phyloP scores from a whole-genome alignment of 495 filamentous ascomycete species.

The Penicillium argentinense region DNA sequence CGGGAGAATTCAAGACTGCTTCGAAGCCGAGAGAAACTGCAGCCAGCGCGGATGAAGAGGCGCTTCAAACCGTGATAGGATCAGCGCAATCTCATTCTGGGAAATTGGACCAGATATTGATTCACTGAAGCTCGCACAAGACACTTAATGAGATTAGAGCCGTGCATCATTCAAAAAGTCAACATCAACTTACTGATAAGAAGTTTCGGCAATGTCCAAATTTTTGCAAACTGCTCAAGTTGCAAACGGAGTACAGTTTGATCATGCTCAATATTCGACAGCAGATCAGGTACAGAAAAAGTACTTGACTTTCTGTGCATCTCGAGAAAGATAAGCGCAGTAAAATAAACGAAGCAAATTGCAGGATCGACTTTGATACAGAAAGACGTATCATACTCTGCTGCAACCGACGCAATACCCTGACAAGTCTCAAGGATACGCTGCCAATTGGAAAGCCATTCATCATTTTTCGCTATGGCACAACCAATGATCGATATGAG shows the following conservation, averaged over 20 bases:
- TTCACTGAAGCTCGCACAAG: conserved; percentile 13
- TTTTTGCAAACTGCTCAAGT: conserved; percentile 11
- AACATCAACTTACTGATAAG: conserved; percentile 9
- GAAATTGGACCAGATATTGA: conserved; percentile 7
- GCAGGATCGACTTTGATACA: conserved; percentile 20
- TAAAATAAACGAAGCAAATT: conserved; percentile 15
- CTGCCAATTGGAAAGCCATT: conserved; percentile 15
- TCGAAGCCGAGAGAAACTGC: conserved; percentile 9
- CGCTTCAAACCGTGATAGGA: conserved; percentile 15
- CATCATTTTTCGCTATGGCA: neutral
- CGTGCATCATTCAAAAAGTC: neutral
- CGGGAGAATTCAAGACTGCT: too few relatives aligned
- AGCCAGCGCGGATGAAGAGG: conserved; percentile 15
- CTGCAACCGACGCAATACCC: conserved; percentile 10
- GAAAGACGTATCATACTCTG: conserved; percentile 18
- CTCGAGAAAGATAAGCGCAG: conserved; percentile 16
- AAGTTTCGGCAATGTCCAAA: conserved; percentile 16
- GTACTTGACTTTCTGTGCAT: conserved; percentile 14
- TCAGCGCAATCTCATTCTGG: conserved; percentile 2
- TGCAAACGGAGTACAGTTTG: conserved; percentile 12
- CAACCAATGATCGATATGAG: conserved; percentile 5
- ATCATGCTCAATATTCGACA: conserved; percentile 7
- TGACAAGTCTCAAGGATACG: conserved; percentile 14
- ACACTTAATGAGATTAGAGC: conserved; percentile 2
- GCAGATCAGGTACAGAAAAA: neutral